Base-by-base conservation (phyloP, 805 yeast species). In the Sugiyamaella smithiae region DNA sequence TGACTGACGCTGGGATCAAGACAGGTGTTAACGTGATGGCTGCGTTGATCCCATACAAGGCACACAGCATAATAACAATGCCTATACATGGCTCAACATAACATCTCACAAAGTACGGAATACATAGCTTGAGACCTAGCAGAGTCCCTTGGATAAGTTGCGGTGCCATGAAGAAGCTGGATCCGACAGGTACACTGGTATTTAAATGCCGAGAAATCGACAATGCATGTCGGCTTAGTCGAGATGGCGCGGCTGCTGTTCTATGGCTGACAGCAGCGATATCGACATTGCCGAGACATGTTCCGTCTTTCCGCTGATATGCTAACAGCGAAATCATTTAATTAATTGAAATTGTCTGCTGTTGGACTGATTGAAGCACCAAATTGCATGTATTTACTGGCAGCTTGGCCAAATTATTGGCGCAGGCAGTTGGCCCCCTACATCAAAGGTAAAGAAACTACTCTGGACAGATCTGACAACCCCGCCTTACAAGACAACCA, bases 1-100 rank as follows among this genome's bases (percentile, higher is more conserved):
- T 71, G 25, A 84, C 90, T 2, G 88, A 82, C 5, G 85, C 76
- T 0, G 91, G 91, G 61, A 84, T 81, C 40, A 71, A 67, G 52
- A 84, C 73, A 4, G 74, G 68, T 5, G 76, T 73, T 41, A 70
- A 57, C 20, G 67, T 59, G 42, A 82, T 67, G 22, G 78, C 64
- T 50, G 66, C 63, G 57, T 82, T 74, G 41, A 80, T 64, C 0
- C 82, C 85, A 53, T 81, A 82, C 20, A 82, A 64, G 4, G 75
- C 61, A 45, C 67, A 53, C 40, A 81, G 64, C 17, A 76, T 63
- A 1, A 76, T 41, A 9, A 79, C 48, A 17, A 76, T 65, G 1
- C 85, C 84, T 5, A 71, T 43, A 0, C 83, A 78, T 1, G 79
- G 70, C 35, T 40, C 19, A 20, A 54, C 32, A 26, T 53, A 54